Evolutionary conservation across 2,329 filamentous ascomycete species (phyloP), one percentile per base, ranked within the genome.

Genomic region (Beauveria caledonica): DNA sequence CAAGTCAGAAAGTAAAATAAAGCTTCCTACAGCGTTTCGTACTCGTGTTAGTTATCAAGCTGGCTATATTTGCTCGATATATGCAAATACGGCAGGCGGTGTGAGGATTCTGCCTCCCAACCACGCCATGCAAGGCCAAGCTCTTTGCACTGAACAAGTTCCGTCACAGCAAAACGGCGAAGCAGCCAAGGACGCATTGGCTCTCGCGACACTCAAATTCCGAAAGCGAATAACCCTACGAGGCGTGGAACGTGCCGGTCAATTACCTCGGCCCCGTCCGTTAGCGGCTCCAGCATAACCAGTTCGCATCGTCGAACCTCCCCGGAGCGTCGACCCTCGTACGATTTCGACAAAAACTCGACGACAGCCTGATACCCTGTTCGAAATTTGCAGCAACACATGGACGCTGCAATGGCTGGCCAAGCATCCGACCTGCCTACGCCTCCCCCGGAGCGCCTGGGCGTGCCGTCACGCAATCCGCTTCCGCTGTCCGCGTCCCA

Each of bases 401-500:
- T 50, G 58, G 40, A 68, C 69, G 69, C 70, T 66, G 63, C 67
- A 64, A 74, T 74, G 73, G 70, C 72, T 53, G 63, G 69, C 50
- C 65, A 53, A 58, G 48, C 60, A 53, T 57, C 56, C 44, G 50
- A 60, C 27, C 53, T 58, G 27, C 52, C 45, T 39, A 48, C 54
- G 65, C 65, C 72, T 46, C 71, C 74, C 40, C 67, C 71, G 60
- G 64, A 70, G 65, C 69, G 70, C 61, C 68, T 72, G 56, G 70
- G 70, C 23, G 76, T 85, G 69, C 86, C 85, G 23, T 86, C 84
- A 48, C 83, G 85, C 66, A 94, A 93, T 69, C 92, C 92, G 17
- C 78, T 96, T 48, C 92, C 92, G 29, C 80, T 97, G 61, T 92
- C 90, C 27, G 85, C 90, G 11, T 81, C 86, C 23, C 90, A 95